A percentile compares a stretch with the other conserved stretches of the same genome.
Conservation (phyloP, 345 rosid genomes). For the Melaleuca quinquenervia region DNA sequence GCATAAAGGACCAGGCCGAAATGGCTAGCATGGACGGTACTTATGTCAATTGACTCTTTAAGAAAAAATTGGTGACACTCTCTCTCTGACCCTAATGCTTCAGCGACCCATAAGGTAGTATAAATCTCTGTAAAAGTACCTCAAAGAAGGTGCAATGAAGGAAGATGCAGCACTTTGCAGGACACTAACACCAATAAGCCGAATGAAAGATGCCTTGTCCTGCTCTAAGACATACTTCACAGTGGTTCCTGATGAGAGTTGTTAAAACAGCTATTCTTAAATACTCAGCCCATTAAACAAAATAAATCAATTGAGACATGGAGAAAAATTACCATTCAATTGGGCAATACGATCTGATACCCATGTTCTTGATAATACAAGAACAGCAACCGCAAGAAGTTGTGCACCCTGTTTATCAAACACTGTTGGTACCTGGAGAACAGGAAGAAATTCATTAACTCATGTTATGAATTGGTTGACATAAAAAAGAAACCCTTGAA, state of each 20-base stretch:
- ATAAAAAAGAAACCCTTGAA: background rate
- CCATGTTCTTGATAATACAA: conserved; percentile 89
- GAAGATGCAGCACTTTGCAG: conserved; percentile 96
- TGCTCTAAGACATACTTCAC: conserved; percentile 95
- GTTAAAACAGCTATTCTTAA: conserved; percentile 5
- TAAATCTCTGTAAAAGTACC: conserved; percentile 22
- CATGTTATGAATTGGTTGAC: background rate
- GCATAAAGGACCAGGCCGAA: background rate
- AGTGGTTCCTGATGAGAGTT: conserved; percentile 64
- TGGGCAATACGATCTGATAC: conserved; percentile 95
- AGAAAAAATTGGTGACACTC: background rate
- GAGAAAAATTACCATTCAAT: conserved; percentile 52
- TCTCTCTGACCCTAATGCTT: background rate
- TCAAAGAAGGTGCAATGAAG: conserved; percentile 86
- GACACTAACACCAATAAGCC: conserved; percentile 78
- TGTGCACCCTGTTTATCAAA: conserved; percentile 93
- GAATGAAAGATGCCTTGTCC: conserved; percentile 72
- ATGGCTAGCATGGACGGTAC: background rate
- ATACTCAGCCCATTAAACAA: background rate
- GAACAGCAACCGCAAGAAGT: conserved; percentile 72
- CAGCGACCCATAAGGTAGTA: background rate
- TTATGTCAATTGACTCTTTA: background rate
- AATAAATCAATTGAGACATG: background rate
- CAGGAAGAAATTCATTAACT: background rate
- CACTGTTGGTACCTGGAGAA: conserved; percentile 70